Evolutionary conservation across 768 basidiomycete genomes (phyloP).

Genomic region (Glaciozyma antarctica): DNA sequence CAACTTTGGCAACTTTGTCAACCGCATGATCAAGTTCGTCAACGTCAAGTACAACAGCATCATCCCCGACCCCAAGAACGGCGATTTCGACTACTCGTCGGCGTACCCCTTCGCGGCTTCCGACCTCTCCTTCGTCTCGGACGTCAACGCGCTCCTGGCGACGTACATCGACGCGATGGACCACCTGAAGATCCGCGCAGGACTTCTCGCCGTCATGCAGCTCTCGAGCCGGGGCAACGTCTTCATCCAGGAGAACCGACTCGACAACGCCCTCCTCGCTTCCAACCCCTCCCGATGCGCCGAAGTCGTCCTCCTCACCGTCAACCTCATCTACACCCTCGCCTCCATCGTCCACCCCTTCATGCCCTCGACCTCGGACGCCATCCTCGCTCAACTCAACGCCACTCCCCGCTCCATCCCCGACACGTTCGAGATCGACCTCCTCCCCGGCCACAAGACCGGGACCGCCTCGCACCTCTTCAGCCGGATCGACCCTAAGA

Average conservation of each 20-base stretch:
- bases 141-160: conserved; percentile 66
- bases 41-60: conserved; percentile 69
- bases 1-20: conserved; percentile 98
- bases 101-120: conserved; percentile 49
- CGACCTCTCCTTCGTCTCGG: conserved; percentile 56
- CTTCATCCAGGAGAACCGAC: conserved; percentile 84
- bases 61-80: conserved; percentile 68
- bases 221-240: conserved; percentile 81
- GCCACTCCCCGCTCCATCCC: conserved; percentile 77
- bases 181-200: conserved; percentile 73
- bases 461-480: conserved; percentile 84
- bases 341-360: conserved; percentile 81
- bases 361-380: conserved; percentile 82
- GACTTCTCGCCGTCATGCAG: conserved; percentile 78
- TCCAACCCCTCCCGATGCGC: conserved; percentile 76
- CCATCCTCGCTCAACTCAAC: conserved; percentile 77
- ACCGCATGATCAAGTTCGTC: conserved; percentile 85
- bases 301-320: conserved; percentile 74
- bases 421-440: conserved; percentile 54
- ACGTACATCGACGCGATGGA: conserved; percentile 85
- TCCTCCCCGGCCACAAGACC: conserved; percentile 75
- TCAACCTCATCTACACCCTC: conserved; percentile 86
- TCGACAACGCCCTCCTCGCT: conserved; percentile 79
- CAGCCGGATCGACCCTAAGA: conserved; percentile 83
- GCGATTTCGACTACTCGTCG: conserved; percentile 58